These are phyloP conservation scores for Nannochloropsis salina DNA, from an alignment of 108 stramenopile species.

Conservation along the genomic window DNA sequence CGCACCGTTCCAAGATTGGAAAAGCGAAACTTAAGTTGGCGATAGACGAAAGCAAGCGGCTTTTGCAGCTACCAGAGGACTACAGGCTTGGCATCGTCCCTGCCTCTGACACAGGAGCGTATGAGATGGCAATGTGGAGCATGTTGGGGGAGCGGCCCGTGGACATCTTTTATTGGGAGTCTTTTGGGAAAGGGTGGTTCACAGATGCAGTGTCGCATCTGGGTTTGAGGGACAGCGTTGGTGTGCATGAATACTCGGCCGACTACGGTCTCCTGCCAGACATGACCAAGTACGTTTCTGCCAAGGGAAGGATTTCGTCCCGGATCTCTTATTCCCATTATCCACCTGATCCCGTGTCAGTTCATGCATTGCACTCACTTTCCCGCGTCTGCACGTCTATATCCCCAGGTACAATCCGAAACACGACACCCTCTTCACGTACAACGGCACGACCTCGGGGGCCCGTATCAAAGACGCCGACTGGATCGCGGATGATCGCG, in stretches of 20 bases:
- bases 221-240: constrained; percentile 72
- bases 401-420: constrained; percentile 62
- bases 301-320: too few relatives aligned
- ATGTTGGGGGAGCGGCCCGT: constrained; percentile 88
- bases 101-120: constrained; percentile 97
- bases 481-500: constrained; percentile 81
- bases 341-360: too few relatives aligned
- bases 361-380: too few relatives aligned
- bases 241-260: constrained; percentile 79
- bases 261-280: constrained; percentile 94
- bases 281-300: constrained; percentile 58
- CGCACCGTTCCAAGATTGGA: constrained; percentile 94
- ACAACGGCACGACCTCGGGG: constrained; percentile 98
- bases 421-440: constrained; percentile 94
- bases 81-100: constrained; percentile 93
- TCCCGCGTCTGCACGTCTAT: background rate
- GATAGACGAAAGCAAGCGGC: constrained; percentile 86
- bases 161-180: constrained; percentile 97
- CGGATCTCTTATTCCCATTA: too few relatives aligned
- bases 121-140: constrained; percentile 99
- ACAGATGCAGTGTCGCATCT: constrained; percentile 83
- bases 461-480: constrained; percentile 85
- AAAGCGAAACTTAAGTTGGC: constrained; percentile 87
- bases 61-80: constrained; percentile 85
- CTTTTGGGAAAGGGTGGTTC: constrained; percentile 96